Percentiles rank a stretch among this genome's conserved stretches.
Conservation (phyloP, 768 basidiomycete genomes). For the Tremella yokohamensis region DNA sequence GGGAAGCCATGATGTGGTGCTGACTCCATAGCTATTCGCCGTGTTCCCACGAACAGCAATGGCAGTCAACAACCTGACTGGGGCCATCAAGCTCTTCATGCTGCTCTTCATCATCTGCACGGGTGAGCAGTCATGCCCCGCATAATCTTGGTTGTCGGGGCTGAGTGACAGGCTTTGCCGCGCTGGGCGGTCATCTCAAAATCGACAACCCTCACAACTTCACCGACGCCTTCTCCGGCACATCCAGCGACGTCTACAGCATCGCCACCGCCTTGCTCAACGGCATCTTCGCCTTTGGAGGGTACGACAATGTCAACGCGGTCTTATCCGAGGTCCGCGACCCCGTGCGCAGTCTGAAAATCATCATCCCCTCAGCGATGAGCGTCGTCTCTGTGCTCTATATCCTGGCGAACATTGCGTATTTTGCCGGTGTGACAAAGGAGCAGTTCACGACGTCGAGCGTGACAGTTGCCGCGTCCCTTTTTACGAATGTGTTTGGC, state of each 20-base stretch:
- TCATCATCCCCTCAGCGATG: conserved; percentile 24
- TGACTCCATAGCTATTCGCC: conserved; percentile 1
- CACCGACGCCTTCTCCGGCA: conserved; percentile 33
- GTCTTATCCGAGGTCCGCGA: conserved; percentile 34
- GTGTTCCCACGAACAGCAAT: neutral
- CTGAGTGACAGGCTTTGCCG: conserved; percentile 37
- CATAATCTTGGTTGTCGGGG: no score
- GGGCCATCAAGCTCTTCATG: conserved; percentile 7
- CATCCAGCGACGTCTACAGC: conserved; percentile 22
- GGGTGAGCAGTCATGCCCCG: no score
- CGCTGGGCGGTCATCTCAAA: conserved; percentile 26
- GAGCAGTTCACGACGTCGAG: conserved; percentile 19
- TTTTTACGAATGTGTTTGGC: conserved; percentile 32
- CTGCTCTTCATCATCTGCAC: conserved; percentile 9
- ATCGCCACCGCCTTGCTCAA: conserved; percentile 30
- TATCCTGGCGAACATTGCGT: conserved; percentile 33
- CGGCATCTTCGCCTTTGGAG: conserved; percentile 38
- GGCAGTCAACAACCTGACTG: conserved; percentile 1
- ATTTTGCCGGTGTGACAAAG: conserved; percentile 30
- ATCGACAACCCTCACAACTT: conserved; percentile 31
- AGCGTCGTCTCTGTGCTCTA: conserved; percentile 33
- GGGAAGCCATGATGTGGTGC: neutral
- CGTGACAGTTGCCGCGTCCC: conserved; percentile 24
- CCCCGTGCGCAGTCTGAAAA: conserved; percentile 28
- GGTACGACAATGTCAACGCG: conserved; percentile 36